Evolutionary conservation across 768 basidiomycete genomes (phyloP).

Genomic region (Tylopilus vinaceipallidus): DNA sequence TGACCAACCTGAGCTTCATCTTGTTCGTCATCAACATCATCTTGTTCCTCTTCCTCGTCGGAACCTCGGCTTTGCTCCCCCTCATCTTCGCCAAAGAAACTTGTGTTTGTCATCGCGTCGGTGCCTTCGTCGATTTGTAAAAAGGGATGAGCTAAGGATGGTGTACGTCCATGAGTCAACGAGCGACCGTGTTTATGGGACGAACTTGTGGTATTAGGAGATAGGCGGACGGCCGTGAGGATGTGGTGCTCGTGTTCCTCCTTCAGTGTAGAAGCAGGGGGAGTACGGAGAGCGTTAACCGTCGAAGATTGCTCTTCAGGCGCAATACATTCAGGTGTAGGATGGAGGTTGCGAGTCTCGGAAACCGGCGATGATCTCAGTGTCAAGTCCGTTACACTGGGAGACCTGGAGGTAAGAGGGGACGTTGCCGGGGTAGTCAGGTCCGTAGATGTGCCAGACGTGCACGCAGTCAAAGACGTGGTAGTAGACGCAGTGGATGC

Average conservation of each 20-base stretch:
- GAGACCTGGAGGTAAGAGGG: constrained; percentile 21
- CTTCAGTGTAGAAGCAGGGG: not conserved
- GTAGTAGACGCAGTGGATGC: constrained; percentile 23
- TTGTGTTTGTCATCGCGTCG: constrained; percentile 3
- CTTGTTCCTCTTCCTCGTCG: constrained; percentile 16
- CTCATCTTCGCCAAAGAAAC: constrained; percentile 14
- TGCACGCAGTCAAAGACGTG: constrained; percentile 23
- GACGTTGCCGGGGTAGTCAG: constrained; percentile 20
- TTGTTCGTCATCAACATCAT: constrained; percentile 18
- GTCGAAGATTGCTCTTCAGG: not conserved
- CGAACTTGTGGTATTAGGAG: constrained; percentile 11
- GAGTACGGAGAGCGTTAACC: not conserved
- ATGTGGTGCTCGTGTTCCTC: constrained; percentile 23
- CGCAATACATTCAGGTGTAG: not conserved
- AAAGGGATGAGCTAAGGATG: constrained; percentile 1
- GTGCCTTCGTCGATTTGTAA: constrained; percentile 7
- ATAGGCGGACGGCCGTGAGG: constrained; percentile 26
- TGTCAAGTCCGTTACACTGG: constrained; percentile 19
- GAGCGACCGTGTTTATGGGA: constrained; percentile 8
- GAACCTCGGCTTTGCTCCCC: constrained; percentile 5
- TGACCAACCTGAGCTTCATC: constrained; percentile 20
- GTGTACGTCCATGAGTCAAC: not conserved
- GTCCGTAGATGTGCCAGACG: constrained; percentile 16
- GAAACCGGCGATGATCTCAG: constrained; percentile 2
- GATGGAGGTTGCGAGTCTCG: not conserved